phyloP scores from a whole-genome alignment of 768 basidiomycete genomes.

The Suillus bovinus region DNA sequence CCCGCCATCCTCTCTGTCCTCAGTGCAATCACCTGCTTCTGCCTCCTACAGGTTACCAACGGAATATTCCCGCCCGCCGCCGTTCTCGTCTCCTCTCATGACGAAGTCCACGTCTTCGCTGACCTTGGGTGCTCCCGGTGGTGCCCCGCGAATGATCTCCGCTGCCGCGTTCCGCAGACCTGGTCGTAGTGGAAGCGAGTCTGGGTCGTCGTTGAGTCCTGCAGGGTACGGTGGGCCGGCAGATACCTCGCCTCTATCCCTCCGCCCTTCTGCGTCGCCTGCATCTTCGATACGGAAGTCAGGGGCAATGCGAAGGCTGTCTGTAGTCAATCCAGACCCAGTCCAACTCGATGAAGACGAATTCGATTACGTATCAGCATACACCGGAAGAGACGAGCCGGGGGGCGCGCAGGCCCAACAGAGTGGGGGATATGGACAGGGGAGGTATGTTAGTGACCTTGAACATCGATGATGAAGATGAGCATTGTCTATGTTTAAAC shows the following conservation, averaged over 20 bases:
- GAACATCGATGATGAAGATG: conserved; percentile 24
- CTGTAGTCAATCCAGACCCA: conserved; percentile 31
- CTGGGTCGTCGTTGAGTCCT: conserved; percentile 15
- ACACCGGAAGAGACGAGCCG: conserved; percentile 33
- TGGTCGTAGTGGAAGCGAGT: conserved; percentile 26
- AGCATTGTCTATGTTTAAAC: not conserved
- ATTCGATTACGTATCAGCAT: conserved; percentile 62
- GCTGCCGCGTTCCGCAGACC: conserved; percentile 74
- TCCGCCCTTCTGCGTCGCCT: conserved; percentile 47
- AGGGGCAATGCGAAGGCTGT: conserved; percentile 23
- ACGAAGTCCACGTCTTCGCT: conserved; percentile 37
- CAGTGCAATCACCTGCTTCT: conserved; percentile 4
- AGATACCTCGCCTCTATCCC: conserved; percentile 50
- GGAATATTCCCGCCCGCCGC: conserved; percentile 43
- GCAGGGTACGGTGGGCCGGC: conserved; percentile 23
- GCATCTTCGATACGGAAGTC: conserved; percentile 14
- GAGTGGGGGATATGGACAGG: conserved; percentile 39
- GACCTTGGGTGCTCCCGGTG: conserved; percentile 32
- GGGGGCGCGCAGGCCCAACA: conserved; percentile 3
- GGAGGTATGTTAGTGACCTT: conserved; percentile 49
- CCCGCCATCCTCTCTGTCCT: conserved; percentile 4
- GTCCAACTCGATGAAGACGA: conserved; percentile 37
- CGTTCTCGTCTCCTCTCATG: conserved; percentile 31
- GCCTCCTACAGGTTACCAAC: conserved; percentile 45
- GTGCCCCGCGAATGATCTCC: conserved; percentile 58